A percentile compares a stretch with the other conserved stretches of the same genome.
Conservation (phyloP, 2,329 filamentous ascomycete species). For the Orbilia quercus region DNA sequence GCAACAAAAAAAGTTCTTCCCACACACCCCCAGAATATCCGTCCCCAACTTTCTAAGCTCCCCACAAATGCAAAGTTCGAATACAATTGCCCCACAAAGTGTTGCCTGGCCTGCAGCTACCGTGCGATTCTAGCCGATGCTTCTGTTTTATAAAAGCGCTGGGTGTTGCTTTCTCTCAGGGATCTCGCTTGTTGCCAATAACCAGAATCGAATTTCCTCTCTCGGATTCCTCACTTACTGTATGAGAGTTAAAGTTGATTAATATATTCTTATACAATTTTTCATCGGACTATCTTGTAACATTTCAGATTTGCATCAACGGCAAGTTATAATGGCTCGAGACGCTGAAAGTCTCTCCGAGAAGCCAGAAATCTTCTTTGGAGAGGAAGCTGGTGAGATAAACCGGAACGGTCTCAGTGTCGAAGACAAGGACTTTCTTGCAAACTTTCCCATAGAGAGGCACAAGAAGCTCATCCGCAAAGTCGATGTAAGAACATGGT, state of each 20-base stretch:
- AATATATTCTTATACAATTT: too few species aligned
- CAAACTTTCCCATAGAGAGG: slow-evolving; percentile 60
- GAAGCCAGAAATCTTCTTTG: slow-evolving; percentile 34
- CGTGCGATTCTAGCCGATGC: too few species aligned
- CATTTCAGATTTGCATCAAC: not conserved
- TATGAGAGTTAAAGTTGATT: too few species aligned
- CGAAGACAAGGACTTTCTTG: slow-evolving; percentile 62
- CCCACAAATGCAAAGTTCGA: too few species aligned
- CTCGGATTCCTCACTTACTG: too few species aligned
- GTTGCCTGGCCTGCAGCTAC: too few species aligned
- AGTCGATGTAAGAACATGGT: slow-evolving; percentile 23
- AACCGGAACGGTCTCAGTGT: slow-evolving; percentile 8
- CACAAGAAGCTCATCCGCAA: slow-evolving; percentile 61
- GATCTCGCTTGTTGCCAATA: not conserved
- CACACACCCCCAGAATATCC: too few species aligned
- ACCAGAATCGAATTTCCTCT: slow-evolving; percentile 15
- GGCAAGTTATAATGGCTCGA: slow-evolving; percentile 5
- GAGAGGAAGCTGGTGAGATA: slow-evolving; percentile 6
- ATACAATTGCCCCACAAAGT: too few species aligned
- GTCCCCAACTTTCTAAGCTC: too few species aligned
- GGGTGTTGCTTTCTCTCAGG: slow-evolving; percentile 5
- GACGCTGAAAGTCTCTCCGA: slow-evolving; percentile 37
- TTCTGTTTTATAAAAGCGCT: slow-evolving; percentile 41
- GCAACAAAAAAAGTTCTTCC: too few species aligned
- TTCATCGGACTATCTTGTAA: too few species aligned